A percentile compares a stretch with the other conserved stretches of the same genome.
phyloP scores from a whole-genome alignment of 2,329 filamentous ascomycete genomes.

The Calonectria fujianensis region DNA sequence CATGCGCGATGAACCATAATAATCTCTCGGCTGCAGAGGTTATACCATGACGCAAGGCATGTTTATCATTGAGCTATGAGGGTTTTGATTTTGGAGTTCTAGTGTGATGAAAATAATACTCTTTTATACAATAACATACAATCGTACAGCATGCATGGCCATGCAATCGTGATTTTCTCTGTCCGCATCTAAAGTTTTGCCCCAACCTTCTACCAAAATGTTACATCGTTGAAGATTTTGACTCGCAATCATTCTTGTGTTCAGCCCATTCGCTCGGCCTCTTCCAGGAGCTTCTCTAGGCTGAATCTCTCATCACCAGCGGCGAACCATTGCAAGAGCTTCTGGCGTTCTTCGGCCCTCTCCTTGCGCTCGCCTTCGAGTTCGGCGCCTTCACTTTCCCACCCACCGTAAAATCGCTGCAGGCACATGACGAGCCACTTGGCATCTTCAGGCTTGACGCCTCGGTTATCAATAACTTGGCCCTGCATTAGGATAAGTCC shows the following conservation, averaged over 20 bases:
- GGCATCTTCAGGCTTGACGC: slow-evolving; percentile 87
- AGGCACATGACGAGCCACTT: slow-evolving; percentile 93
- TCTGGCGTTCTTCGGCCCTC: slow-evolving; percentile 77
- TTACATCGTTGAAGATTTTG: slow-evolving; percentile 2
- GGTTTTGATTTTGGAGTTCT: background rate
- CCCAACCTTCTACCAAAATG: slow-evolving; percentile 15
- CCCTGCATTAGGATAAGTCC: slow-evolving; percentile 92
- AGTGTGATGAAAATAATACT: background rate
- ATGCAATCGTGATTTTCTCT: background rate
- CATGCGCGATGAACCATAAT: background rate
- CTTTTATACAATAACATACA: slow-evolving; percentile 21
- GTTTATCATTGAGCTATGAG: background rate
- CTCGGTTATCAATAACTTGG: slow-evolving; percentile 83
- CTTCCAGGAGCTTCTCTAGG: slow-evolving; percentile 89
- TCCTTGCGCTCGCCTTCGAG: slow-evolving; percentile 67
- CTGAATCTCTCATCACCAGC: slow-evolving; percentile 86
- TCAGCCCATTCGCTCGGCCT: slow-evolving; percentile 86
- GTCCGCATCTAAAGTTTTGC: slow-evolving; percentile 19
- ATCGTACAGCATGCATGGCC: slow-evolving; percentile 17
- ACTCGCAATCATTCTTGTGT: background rate
- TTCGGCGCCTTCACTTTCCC: slow-evolving; percentile 67
- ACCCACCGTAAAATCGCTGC: slow-evolving; percentile 92
- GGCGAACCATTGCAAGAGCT: slow-evolving; percentile 88
- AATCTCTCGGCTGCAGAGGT: background rate
- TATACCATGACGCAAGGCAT: background rate